These are phyloP conservation scores for Trichosporon sp. DNA, from an alignment of 1,284 basidiomycete species.

Conservation along the genomic window DNA sequence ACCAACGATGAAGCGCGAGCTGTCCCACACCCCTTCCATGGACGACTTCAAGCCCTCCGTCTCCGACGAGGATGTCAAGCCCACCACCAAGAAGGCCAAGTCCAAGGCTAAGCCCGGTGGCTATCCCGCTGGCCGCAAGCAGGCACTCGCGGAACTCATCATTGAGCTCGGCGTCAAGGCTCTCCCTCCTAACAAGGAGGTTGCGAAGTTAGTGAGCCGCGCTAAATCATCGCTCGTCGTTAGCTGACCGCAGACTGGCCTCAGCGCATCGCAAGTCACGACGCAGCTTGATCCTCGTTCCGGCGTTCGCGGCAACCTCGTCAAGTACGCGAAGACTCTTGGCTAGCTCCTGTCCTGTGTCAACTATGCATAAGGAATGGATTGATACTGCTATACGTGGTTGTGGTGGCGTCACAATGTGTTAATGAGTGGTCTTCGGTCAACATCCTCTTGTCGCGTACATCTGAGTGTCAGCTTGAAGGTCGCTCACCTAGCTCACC, in stretches of 20 bases:
- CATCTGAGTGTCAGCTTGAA: neutral
- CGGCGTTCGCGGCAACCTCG: conserved; percentile 1
- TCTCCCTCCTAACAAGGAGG: neutral
- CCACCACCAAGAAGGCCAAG: neutral
- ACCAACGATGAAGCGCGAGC: conserved; percentile 7
- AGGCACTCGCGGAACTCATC: conserved; percentile 13
- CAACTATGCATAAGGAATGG: conserved; percentile 7
- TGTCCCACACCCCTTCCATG: neutral
- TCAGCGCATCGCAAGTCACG: neutral
- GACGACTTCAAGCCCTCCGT: neutral
- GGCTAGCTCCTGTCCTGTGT: neutral
- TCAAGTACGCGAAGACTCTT: conserved; percentile 4
- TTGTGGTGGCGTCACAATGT: neutral
- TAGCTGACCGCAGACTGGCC: conserved; percentile 10
- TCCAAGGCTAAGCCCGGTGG: neutral
- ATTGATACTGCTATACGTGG: neutral
- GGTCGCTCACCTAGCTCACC: neutral
- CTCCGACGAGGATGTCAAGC: neutral
- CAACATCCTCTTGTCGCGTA: neutral
- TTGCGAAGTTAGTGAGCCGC: neutral
- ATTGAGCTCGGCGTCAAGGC: conserved; percentile 15
- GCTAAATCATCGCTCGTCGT: neutral
- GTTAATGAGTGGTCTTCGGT: conserved; percentile 1
- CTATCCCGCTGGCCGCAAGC: neutral
- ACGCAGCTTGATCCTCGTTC: conserved; percentile 12